Evolutionary conservation across 108 stramenopile genomes (phyloP).

Genomic region (Asterionellopsis glacialis): DNA sequence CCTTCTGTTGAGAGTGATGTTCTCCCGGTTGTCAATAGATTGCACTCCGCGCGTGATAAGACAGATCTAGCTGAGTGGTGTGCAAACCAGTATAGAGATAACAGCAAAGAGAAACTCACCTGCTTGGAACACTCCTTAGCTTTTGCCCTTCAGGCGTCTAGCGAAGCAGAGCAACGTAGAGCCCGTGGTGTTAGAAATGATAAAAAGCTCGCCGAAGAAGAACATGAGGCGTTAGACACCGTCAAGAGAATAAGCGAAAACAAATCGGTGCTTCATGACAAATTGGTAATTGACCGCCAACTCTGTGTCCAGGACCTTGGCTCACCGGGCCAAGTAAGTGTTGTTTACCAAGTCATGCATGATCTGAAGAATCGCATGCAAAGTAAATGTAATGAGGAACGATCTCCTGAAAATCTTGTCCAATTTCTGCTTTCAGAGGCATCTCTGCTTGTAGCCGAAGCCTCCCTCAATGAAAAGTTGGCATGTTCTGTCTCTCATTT

Average conservation of each 20-base stretch:
- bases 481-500: slow-evolving; percentile 55
- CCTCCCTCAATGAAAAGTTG: slow-evolving; percentile 33
- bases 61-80: slow-evolving; percentile 81
- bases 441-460: slow-evolving; percentile 52
- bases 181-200: not conserved
- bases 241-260: slow-evolving; percentile 51
- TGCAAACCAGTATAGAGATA: slow-evolving; percentile 36
- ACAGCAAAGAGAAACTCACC: slow-evolving; percentile 46
- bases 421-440: slow-evolving; percentile 54
- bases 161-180: slow-evolving; percentile 39
- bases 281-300: slow-evolving; percentile 49
- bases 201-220: slow-evolving; percentile 12
- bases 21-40: slow-evolving; percentile 47
- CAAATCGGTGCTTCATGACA: slow-evolving; percentile 67
- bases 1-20: slow-evolving; percentile 63
- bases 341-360: slow-evolving; percentile 10
- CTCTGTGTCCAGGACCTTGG: slow-evolving; percentile 19
- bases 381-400: slow-evolving; percentile 10
- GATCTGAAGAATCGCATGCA: slow-evolving; percentile 27
- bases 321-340: slow-evolving; percentile 6
- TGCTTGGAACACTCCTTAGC: slow-evolving; percentile 65
- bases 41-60: slow-evolving; percentile 44
- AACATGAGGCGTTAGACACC: slow-evolving; percentile 40
- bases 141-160: slow-evolving; percentile 66
- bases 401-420: slow-evolving; percentile 58